Base-by-base conservation (phyloP, 2,329 filamentous ascomycete species). In the Juglanconis sp. region DNA sequence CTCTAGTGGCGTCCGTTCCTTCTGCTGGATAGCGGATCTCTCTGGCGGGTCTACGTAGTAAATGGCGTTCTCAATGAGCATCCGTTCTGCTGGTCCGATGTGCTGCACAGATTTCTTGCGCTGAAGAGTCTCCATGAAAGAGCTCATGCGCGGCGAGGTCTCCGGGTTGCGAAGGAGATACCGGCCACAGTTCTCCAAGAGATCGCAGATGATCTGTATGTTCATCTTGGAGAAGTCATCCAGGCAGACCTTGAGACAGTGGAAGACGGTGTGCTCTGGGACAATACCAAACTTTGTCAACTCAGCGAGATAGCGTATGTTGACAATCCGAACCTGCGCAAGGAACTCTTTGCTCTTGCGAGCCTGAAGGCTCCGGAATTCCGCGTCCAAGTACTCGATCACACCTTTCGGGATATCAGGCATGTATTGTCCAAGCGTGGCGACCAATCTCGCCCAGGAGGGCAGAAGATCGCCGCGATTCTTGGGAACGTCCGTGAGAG, bases 191-290 rank as follows among this genome's bases (percentile, higher is more conserved):
- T 98, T 98, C 73, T 99, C 95, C 30, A 99, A 82, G 34, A 99
- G 81, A 69, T 96, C 96, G 69, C 93, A 96, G 65, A 99, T 94
- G 68, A 99, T 97, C 73, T 99, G 96, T 65, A 99, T 97, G 70
- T 99, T 99, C 90, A 97, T 97, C 63, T 94, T 86, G 2, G 95
- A 97, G 71, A 99, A 99, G 70, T 99, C 95, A 69, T 99, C 95
- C 34, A 99, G 78, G 67, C 94, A 96, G 72, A 99, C 94, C 74
- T 97, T 99, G 68, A 99, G 86, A 71, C 95, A 99, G 71, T 99
- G 95, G 71, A 99, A 99, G 57, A 99, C 96, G 65, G 99, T 94
- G 74, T 99, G 95, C 73, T 99, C 95, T 0, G 96, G 95, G 8
- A 99, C 95, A 36, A 97, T 92, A 36, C 95, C 94, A 70, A 99